Base-by-base conservation (phyloP, 345 rosid species). In the Odontarrhena argentea region DNA sequence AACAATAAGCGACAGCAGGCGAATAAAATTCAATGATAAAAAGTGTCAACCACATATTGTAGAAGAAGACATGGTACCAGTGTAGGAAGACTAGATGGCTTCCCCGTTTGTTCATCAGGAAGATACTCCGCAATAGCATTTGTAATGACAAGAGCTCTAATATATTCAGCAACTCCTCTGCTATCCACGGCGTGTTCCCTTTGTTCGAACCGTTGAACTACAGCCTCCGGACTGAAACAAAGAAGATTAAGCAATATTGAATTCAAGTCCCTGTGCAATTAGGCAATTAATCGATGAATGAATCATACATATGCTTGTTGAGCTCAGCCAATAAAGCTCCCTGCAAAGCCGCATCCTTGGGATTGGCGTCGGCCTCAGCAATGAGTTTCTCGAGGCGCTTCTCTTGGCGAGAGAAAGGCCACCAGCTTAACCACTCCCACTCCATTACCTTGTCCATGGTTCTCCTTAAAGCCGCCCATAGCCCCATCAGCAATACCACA, bases 71-170 rank as follows among this genome's bases (percentile, higher is more conserved):
- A 68, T 6, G 47, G 32, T 84, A 94, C 97, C 95, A 94, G 68
- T 26, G 88, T 65, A 56, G 99, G 99, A 74, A 91, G 96, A 78
- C 84, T 82, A 48, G 96, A 78, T 43, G 89, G 86, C 78, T 83
- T 91, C 65, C 93, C 96, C 13, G 86, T 66, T 50, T 84, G 87
- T 60, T 85, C 95, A 58, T 94, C 97, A 4, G 97, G 96, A 79
- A 94, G 96, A 85, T 87, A 94, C 12, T 91, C 99, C 7, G 85
- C 66, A 76, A 94, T 84, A 46, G 93, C 80, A 85, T 91, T 81
- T 9, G 97, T 91, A 35, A 76, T 69, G 11, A 91, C 95, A 65
- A 94, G 91, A 34, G 99, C 99, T 56, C 91, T 77, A 45, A 94
- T 84, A 77, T 94, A 94, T 57, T 94, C 99, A 1, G 79, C 93